Conservation (phyloP, 2,329 filamentous ascomycete species). For the Cryphonectria naterciae region DNA sequence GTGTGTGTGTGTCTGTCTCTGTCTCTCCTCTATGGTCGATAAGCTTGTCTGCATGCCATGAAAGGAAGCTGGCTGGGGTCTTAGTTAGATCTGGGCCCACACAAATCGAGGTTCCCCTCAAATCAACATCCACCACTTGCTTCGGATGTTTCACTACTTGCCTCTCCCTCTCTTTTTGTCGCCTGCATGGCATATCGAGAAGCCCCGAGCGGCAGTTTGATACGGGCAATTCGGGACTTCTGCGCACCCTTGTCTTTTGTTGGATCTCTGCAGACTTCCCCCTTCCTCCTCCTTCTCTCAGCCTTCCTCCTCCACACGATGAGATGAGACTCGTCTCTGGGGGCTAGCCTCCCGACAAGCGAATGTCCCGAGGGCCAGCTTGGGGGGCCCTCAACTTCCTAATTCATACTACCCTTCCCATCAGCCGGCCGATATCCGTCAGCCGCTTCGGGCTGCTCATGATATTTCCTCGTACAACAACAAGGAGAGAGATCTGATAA, state of each 20-base stretch:
- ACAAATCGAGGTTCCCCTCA: too few species aligned
- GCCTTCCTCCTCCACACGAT: neutral
- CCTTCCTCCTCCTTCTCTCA: neutral
- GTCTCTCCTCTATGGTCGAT: neutral
- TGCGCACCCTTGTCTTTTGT: neutral
- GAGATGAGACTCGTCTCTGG: neutral
- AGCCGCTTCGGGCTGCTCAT: constrained; percentile 18
- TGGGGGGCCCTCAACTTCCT: constrained; percentile 14
- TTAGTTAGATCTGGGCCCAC: neutral
- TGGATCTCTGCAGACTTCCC: constrained; percentile 22
- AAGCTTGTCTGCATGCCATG: constrained; percentile 5
- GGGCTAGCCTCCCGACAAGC: constrained; percentile 16
- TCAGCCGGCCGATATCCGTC: constrained; percentile 17
- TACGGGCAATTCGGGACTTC: constrained; percentile 24
- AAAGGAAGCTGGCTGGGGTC: constrained; percentile 17
- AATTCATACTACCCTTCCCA: constrained; percentile 12
- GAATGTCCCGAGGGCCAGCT: constrained; percentile 15
- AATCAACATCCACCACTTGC: neutral
- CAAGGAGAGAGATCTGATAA: neutral
- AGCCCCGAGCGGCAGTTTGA: constrained; percentile 16
- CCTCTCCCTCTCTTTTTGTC: neutral
- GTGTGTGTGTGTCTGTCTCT: too few species aligned
- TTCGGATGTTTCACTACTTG: constrained; percentile 20
- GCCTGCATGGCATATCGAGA: constrained; percentile 7
- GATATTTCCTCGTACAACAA: neutral